Evolutionary conservation across 78 protist genomes (phyloP).

Genomic region (Mastigamoeba balamuthi): DNA sequence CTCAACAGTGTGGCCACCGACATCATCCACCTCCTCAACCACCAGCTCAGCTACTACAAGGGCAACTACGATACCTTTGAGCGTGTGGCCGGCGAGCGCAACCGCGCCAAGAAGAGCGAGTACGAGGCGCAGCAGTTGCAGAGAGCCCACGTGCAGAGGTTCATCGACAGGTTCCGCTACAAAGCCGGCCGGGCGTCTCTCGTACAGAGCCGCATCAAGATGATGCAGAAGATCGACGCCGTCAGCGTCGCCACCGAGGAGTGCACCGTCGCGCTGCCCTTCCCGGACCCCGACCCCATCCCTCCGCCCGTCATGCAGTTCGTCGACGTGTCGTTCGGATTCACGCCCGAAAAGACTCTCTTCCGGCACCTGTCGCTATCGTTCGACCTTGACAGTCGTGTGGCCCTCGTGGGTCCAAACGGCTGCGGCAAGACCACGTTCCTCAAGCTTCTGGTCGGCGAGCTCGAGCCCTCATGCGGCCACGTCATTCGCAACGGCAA

Average conservation of each 20-base stretch:
- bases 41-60: constrained; percentile 57
- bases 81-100: constrained; percentile 35
- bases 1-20: constrained; percentile 77
- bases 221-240: constrained; percentile 59
- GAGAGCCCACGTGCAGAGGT: constrained; percentile 59
- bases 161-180: constrained; percentile 70
- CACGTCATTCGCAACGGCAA: constrained; percentile 43
- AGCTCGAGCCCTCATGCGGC: constrained; percentile 61
- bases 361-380: constrained; percentile 62
- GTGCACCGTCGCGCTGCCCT: constrained; percentile 42
- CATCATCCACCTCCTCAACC: constrained; percentile 49
- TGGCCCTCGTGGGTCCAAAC: constrained; percentile 86
- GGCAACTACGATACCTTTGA: constrained; percentile 82
- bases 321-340: constrained; percentile 71
- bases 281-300: constrained; percentile 52
- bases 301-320: constrained; percentile 62
- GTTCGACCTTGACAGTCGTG: constrained; percentile 60
- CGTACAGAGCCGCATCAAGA: constrained; percentile 74
- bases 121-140: constrained; percentile 63
- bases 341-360: constrained; percentile 31
- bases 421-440: constrained; percentile 91
- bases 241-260: constrained; percentile 55
- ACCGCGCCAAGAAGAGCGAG: constrained; percentile 28
- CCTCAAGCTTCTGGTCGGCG: constrained; percentile 69
- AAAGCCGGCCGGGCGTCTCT: constrained; percentile 73